Conservation (phyloP, 169 alveolate genomes). For the Plasmodium relictum region DNA sequence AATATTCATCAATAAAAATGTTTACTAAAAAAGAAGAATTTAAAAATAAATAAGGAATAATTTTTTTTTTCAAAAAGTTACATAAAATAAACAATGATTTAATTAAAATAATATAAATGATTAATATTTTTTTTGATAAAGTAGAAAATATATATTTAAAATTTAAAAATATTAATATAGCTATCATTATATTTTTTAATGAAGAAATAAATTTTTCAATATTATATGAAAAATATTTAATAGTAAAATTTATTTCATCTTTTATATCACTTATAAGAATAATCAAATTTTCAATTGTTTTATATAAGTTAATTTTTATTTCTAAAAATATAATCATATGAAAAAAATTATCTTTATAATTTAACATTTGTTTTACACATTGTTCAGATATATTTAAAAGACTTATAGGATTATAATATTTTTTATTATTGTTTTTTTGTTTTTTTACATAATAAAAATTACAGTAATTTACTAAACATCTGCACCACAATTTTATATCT, state of each 20-base stretch:
- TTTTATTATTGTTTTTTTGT: conserved; percentile 3
- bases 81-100: conserved; percentile 44
- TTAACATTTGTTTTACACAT: conserved; percentile 34
- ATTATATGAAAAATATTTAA: conserved; percentile 49
- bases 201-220: conserved; percentile 31
- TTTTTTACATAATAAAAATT: conserved; percentile 53
- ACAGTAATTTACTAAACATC: conserved; percentile 34
- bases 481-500: conserved; percentile 61
- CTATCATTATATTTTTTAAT: conserved; percentile 30
- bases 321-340: conserved; percentile 41
- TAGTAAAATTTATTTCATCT: conserved; percentile 73
- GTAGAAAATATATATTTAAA: conserved; percentile 36
- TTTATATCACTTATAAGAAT: conserved; percentile 53
- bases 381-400: conserved; percentile 48
- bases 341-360: conserved; percentile 46
- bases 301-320: conserved; percentile 34
- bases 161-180: conserved; percentile 21
- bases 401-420: conserved; percentile 19
- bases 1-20: neutral
- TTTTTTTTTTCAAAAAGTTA: conserved; percentile 39
- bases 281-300: conserved; percentile 48
- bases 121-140: conserved; percentile 43
- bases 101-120: conserved; percentile 21
- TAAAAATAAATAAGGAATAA: conserved; percentile 68
- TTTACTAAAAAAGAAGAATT: conserved; percentile 29